phyloP scores from a whole-genome alignment of 345 rosid genomes.

The Lepidium didymum region DNA sequence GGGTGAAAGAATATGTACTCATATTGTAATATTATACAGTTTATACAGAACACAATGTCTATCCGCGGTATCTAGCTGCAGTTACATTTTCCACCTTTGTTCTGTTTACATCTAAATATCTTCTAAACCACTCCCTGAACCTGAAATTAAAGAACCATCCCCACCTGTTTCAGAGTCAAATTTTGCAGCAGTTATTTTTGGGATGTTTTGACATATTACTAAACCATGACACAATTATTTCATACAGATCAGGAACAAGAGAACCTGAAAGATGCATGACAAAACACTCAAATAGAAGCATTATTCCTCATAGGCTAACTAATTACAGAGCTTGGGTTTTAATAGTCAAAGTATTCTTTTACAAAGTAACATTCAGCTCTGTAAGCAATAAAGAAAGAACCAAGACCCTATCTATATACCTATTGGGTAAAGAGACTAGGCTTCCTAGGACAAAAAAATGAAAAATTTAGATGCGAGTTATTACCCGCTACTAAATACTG shows the following conservation, averaged over 20 bases:
- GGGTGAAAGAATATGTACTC: conserved; percentile 16
- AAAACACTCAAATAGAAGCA: not conserved
- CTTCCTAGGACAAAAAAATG: not conserved
- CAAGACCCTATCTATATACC: not conserved
- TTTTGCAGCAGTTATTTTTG: not conserved
- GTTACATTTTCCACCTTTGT: conserved; percentile 13
- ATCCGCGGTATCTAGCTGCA: conserved; percentile 4
- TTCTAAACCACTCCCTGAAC: conserved; percentile 19
- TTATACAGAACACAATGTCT: conserved; percentile 20
- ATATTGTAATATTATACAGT: conserved; percentile 17
- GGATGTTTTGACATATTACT: not conserved
- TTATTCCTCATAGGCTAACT: not conserved
- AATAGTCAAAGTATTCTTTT: not conserved
- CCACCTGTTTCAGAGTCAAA: conserved; percentile 9
- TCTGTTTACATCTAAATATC: conserved; percentile 16
- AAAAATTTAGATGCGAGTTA: not conserved
- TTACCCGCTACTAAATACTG: conserved; percentile 18
- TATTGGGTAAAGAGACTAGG: conserved; percentile 2
- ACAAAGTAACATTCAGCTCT: not conserved
- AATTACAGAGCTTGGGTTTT: not conserved
- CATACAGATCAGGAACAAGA: not conserved
- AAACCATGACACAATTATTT: conserved; percentile 1
- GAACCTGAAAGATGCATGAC: not conserved
- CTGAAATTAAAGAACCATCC: conserved; percentile 11
- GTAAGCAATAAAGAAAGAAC: not conserved